Conservation (phyloP, 805 yeast genomes). For the Scheffersomyces ergatensis region DNA sequence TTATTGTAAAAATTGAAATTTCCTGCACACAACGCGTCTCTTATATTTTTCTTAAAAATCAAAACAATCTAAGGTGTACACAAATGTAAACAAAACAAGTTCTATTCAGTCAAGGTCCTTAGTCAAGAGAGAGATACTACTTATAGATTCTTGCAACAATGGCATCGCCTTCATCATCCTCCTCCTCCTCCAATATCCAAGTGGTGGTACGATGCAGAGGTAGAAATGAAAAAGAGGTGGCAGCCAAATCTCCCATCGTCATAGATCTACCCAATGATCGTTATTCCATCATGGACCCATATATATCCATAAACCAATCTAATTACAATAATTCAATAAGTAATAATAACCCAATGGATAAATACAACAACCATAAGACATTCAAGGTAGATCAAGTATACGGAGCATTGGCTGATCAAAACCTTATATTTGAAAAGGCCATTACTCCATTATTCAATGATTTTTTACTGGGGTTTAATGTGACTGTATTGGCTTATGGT, state of each 20-base stretch:
- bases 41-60: too few species aligned
- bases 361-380: slow-evolving; percentile 39
- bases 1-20: too few species aligned
- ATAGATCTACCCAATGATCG: slow-evolving; percentile 43
- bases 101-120: too few species aligned
- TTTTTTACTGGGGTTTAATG: slow-evolving; percentile 59
- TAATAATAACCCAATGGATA: slow-evolving; percentile 27
- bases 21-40: too few species aligned
- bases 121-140: too few species aligned
- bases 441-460: slow-evolving; percentile 75
- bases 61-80: too few species aligned
- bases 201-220: slow-evolving; percentile 58
- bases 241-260: slow-evolving; percentile 45
- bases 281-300: slow-evolving; percentile 21
- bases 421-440: slow-evolving; percentile 59
- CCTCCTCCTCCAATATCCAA: slow-evolving; percentile 46
- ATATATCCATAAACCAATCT: slow-evolving; percentile 6
- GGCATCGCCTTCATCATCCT: too few species aligned
- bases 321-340: not conserved
- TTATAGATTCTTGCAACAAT: too few species aligned
- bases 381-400: slow-evolving; percentile 78
- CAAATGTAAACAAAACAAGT: too few species aligned
- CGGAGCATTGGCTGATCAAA: slow-evolving; percentile 80
- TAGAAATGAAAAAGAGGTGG: slow-evolving; percentile 42
- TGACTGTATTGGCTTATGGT: slow-evolving; percentile 75